phyloP scores from a whole-genome alignment of 345 rosid species.

The Populus alba region DNA sequence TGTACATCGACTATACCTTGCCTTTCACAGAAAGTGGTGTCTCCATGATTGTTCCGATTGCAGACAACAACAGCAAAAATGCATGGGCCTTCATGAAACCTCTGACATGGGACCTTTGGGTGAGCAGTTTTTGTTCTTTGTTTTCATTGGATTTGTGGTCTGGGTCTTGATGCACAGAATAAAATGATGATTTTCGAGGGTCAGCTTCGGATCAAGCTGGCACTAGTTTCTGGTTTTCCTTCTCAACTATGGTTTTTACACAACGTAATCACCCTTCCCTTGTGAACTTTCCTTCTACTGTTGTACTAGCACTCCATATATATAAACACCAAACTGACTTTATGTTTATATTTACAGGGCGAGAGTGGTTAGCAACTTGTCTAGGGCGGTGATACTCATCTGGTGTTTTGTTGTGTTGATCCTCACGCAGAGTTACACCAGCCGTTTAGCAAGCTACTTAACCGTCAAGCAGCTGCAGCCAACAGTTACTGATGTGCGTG shows the following conservation, averaged over 20 bases:
- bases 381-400: conserved; percentile 43
- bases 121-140: conserved; percentile 47
- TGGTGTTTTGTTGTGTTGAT: conserved; percentile 75
- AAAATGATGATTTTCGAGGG: conserved; percentile 68
- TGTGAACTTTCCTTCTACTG: not conserved
- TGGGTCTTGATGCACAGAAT: conserved; percentile 76
- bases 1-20: conserved; percentile 54
- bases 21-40: conserved; percentile 74
- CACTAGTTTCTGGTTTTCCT: conserved; percentile 67
- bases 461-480: conserved; percentile 58
- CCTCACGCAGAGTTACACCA: conserved; percentile 65
- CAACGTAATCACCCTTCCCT: conserved; percentile 13
- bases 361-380: conserved; percentile 49
- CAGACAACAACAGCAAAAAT: conserved; percentile 33
- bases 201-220: conserved; percentile 43
- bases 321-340: not conserved
- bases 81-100: conserved; percentile 73
- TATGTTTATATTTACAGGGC: conserved; percentile 37
- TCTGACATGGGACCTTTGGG: conserved; percentile 61
- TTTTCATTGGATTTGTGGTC: conserved; percentile 53
- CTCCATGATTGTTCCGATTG: conserved; percentile 58
- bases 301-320: not conserved
- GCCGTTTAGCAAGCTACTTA: conserved; percentile 61
- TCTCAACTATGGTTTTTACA: conserved; percentile 66
- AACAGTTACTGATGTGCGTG: conserved; percentile 31